These are phyloP conservation scores for Lachnellula arida DNA, from an alignment of 2,329 filamentous ascomycete species.

Conservation along the genomic window DNA sequence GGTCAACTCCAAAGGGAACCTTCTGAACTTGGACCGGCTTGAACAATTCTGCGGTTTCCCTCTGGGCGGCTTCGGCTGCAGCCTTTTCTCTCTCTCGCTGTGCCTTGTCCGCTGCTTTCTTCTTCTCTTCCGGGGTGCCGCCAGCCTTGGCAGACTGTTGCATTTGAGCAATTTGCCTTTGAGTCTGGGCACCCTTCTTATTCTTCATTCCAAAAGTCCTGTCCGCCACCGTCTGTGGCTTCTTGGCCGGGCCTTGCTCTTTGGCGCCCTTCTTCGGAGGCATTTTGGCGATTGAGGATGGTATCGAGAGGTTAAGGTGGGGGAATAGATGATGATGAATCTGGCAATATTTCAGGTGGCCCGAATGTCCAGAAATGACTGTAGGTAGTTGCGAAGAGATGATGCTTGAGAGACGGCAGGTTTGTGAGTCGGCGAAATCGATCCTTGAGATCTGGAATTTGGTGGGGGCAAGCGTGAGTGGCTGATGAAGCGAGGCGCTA, in stretches of 20 bases:
- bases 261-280: slow-evolving; percentile 59
- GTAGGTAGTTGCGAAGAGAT: slow-evolving; percentile 11
- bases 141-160: slow-evolving; percentile 66
- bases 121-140: slow-evolving; percentile 84
- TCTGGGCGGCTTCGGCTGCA: slow-evolving; percentile 79
- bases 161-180: slow-evolving; percentile 87
- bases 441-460: slow-evolving; percentile 20
- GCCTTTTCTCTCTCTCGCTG: slow-evolving; percentile 81
- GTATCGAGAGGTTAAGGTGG: not conserved
- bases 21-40: slow-evolving; percentile 94
- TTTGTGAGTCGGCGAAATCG: slow-evolving; percentile 6
- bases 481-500: slow-evolving; percentile 21
- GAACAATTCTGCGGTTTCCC: slow-evolving; percentile 76
- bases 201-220: slow-evolving; percentile 99
- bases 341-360: not conserved
- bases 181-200: slow-evolving; percentile 89
- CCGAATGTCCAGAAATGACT: slow-evolving; percentile 27
- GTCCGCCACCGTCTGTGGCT: slow-evolving; percentile 70
- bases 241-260: slow-evolving; percentile 47
- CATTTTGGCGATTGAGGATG: slow-evolving; percentile 49
- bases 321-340: not conserved
- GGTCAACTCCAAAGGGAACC: slow-evolving; percentile 94
- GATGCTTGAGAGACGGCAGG: slow-evolving; percentile 14
- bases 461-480: slow-evolving; percentile 14
- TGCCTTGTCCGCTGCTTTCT: slow-evolving; percentile 63